Evolutionary conservation across 257 asterid genomes (phyloP).

Genomic region (Solanum piurae): DNA sequence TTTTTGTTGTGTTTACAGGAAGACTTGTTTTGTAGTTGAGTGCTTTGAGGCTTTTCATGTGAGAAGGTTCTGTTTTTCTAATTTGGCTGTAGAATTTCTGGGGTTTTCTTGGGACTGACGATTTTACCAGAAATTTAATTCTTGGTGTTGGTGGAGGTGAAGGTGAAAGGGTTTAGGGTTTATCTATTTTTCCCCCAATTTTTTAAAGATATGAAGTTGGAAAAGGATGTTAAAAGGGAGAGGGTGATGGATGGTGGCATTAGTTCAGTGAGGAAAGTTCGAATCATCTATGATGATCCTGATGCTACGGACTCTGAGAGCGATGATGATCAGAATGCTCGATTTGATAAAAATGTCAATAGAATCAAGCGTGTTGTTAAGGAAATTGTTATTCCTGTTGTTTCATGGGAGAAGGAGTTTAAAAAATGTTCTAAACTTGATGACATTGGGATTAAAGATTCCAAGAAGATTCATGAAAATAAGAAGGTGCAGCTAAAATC

Average conservation of each 20-base stretch:
- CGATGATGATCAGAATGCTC: background rate
- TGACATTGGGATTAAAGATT: background rate
- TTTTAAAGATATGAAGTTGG: background rate
- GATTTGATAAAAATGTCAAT: background rate
- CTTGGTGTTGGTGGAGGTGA: background rate
- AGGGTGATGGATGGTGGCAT: background rate
- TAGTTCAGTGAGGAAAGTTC: conserved; percentile 2
- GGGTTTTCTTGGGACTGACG: conserved; percentile 6
- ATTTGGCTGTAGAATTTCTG: background rate
- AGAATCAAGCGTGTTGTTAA: conserved; percentile 10
- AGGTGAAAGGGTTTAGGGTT: background rate
- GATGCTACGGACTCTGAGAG: conserved; percentile 29
- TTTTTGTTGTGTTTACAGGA: conserved; percentile 5
- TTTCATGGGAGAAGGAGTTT: background rate
- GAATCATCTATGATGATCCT: conserved; percentile 20
- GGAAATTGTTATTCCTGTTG: conserved; percentile 5
- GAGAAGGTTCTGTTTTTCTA: background rate
- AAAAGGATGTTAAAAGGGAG: background rate
- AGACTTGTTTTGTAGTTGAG: conserved; percentile 10
- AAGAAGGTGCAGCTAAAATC: background rate
- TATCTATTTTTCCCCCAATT: background rate
- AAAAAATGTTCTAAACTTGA: background rate
- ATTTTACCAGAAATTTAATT: background rate
- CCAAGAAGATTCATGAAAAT: background rate
- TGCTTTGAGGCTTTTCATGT: conserved; percentile 8